Base-by-base conservation (phyloP, 2,329 filamentous ascomycete genomes). In the Fusarium sp. region DNA sequence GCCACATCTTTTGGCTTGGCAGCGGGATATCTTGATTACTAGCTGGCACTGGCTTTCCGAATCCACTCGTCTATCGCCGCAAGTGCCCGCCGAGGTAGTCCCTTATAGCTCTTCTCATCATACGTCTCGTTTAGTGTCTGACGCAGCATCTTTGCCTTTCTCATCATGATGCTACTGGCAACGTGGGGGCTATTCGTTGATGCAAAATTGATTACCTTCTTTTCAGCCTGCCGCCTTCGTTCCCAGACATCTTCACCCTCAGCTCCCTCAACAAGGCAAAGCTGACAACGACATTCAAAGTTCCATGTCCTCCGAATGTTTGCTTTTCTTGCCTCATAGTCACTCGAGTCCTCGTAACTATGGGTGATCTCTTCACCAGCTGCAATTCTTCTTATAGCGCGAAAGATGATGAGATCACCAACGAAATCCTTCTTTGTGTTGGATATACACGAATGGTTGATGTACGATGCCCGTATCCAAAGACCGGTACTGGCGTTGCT, bases 371-470 rank as follows among this genome's bases (percentile, higher is more conserved):
- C 81, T n/a, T 82, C 80, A 10, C 80, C 80, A 7, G 62, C 54
- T 3, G 49, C 29, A 41, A 83, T 82, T n/a, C 60, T 41, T 8
- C 77, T 74, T 2, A 64, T 76, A 5, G 83, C 81, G 10, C 81
- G 82, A 14, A 85, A 60, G 8, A 84, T 70, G 58, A 83, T 78
- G 7, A 83, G 60, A 63, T 83, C 84, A 27, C 84, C 84, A 10
- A 83, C 73, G 51, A 80, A 83, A 4, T 80, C 76, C 33, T 80
- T 82, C 46, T 75, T 76, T 0, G 74, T 64, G 63, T 84, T 85
- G 37, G 79, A 58, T 4, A 79, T 54, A 61, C 83, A 85, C 0
- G 82, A 82, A 65, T 85, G 83, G 51, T 85, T 85, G 63, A 83
- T 80, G 63, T 82, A 83, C 0, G 83, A 80, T 7, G 82, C 79